Percentiles rank a stretch among this genome's conserved stretches.
Evolutionary conservation across 257 asterid genomes (phyloP).

Genomic region (Lithospermum erythrorhizon): DNA sequence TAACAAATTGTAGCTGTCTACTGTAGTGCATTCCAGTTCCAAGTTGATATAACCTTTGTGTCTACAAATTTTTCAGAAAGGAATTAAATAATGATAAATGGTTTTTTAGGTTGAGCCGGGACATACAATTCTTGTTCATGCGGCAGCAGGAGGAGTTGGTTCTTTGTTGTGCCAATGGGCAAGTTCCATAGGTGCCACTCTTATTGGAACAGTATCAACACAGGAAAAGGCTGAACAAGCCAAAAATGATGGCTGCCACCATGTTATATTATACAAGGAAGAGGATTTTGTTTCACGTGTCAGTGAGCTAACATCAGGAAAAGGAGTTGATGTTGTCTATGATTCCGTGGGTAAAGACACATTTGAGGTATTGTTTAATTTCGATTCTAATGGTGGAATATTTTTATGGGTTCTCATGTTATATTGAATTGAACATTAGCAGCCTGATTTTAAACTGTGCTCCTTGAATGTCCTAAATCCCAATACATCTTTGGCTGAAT

Average conservation of each 20-base stretch:
- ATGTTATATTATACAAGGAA: conserved; percentile 61
- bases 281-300: conserved; percentile 79
- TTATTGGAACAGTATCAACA: conserved; percentile 89
- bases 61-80: neutral
- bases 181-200: conserved; percentile 80
- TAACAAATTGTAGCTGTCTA: neutral
- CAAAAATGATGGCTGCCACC: conserved; percentile 87
- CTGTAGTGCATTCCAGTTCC: neutral
- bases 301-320: conserved; percentile 77
- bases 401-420: too few relatives aligned
- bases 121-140: conserved; percentile 80
- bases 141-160: conserved; percentile 99
- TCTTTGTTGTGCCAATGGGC: conserved; percentile 98
- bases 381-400: neutral
- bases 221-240: conserved; percentile 89
- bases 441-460: neutral
- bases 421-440: too few relatives aligned
- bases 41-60: neutral
- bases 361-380: conserved; percentile 50
- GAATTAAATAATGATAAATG: neutral
- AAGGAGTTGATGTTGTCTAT: conserved; percentile 95
- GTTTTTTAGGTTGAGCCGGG: conserved; percentile 65
- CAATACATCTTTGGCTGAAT: neutral
- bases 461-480: neutral
- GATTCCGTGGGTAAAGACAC: conserved; percentile 99